These are phyloP conservation scores for Sarocladium oryzae DNA, from an alignment of 2,329 filamentous ascomycete species.

Conservation along the genomic window DNA sequence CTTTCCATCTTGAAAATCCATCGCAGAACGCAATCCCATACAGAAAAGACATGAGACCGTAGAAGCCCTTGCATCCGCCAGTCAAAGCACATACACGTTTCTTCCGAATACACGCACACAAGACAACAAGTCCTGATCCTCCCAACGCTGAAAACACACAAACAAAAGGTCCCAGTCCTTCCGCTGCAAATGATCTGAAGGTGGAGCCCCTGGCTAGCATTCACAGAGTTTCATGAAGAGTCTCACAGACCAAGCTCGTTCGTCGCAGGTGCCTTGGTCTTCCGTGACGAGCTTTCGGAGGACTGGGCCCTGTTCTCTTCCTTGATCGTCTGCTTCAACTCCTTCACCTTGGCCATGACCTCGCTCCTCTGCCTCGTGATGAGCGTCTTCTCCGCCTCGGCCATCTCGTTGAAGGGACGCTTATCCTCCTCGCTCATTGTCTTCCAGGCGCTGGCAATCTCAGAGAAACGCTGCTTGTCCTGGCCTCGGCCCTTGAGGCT, in stretches of 20 bases:
- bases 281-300: neutral
- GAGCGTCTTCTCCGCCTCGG: conserved; percentile 16
- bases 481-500: conserved; percentile 23
- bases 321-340: conserved; percentile 18
- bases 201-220: no score
- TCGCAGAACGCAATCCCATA: neutral
- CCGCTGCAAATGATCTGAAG: no score
- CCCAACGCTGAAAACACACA: no score
- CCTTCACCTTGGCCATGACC: conserved; percentile 23
- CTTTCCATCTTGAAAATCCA: neutral
- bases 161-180: neutral
- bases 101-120: neutral
- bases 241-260: conserved; percentile 4
- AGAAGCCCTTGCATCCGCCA: neutral
- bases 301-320: conserved; percentile 10
- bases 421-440: conserved; percentile 33
- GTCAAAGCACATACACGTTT: neutral
- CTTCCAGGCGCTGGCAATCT: conserved; percentile 35
- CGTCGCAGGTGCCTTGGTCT: conserved; percentile 5
- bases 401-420: conserved; percentile 27
- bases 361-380: conserved; percentile 22
- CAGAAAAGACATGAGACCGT: neutral
- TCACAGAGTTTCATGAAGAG: no score
- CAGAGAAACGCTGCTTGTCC: conserved; percentile 16
- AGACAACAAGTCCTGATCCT: neutral